Conservation (phyloP, 768 basidiomycete genomes). For the Kwoniella pini region DNA sequence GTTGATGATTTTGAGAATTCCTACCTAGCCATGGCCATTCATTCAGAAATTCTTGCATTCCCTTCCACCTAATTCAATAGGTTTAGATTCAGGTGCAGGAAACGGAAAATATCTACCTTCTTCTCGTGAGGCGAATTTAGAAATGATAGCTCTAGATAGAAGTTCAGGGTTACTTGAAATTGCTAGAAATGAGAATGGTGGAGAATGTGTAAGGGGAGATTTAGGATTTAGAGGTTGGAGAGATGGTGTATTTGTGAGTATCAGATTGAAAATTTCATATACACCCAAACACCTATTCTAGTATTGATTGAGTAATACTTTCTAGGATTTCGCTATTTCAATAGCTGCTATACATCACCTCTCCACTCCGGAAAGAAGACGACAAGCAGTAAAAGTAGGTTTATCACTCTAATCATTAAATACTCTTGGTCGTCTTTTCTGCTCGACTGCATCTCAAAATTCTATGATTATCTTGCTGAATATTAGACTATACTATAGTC, state of each 20-base stretch:
- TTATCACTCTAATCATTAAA: neutral
- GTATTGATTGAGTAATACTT: too few species aligned
- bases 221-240: constrained; percentile 72
- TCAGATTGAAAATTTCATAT: neutral
- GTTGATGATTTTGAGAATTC: too few species aligned
- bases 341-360: constrained; percentile 98
- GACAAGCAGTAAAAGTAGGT: constrained; percentile 69
- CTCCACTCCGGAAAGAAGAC: constrained; percentile 73
- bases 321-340: constrained; percentile 93
- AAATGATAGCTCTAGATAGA: constrained; percentile 82
- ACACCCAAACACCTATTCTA: too few species aligned
- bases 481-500: constrained; percentile 1
- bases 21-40: constrained; percentile 86
- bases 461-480: neutral
- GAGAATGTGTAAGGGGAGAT: constrained; percentile 66
- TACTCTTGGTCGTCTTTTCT: too few species aligned
- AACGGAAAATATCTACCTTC: constrained; percentile 93
- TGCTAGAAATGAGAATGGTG: constrained; percentile 72
- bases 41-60: constrained; percentile 71
- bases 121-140: constrained; percentile 64
- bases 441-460: too few species aligned
- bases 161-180: constrained; percentile 75
- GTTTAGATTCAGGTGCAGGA: constrained; percentile 92
- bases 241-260: constrained; percentile 74
- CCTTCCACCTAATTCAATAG: constrained; percentile 74